Conservation (phyloP, 805 yeast genomes). For the Sporopachydermia lactativora region DNA sequence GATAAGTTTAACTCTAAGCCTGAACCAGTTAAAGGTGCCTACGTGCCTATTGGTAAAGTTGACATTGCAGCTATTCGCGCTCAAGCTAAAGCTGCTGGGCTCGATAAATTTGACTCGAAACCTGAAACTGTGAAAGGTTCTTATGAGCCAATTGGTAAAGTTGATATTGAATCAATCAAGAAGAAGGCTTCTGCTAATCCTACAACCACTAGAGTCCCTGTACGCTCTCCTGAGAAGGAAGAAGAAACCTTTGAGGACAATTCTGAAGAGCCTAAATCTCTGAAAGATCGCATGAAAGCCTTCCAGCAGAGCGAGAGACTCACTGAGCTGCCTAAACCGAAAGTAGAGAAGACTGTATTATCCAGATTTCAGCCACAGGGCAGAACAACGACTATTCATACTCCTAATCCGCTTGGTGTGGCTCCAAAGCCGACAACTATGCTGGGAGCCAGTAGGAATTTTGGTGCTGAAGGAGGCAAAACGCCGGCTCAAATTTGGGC, state of each 20-base stretch:
- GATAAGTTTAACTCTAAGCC: slow-evolving; percentile 31
- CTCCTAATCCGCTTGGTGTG: slow-evolving; percentile 21
- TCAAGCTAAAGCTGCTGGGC: slow-evolving; percentile 14
- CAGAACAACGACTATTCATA: slow-evolving; percentile 20
- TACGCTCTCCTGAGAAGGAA: slow-evolving; percentile 4
- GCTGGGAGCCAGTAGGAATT: slow-evolving; percentile 45
- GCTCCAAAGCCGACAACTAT: slow-evolving; percentile 27
- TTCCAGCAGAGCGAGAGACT: slow-evolving; percentile 35
- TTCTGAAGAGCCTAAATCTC: slow-evolving; percentile 13
- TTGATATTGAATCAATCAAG: slow-evolving; percentile 22
- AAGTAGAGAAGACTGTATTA: slow-evolving; percentile 33
- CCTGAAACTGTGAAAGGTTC: slow-evolving; percentile 5
- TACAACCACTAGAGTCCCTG: slow-evolving; percentile 12
- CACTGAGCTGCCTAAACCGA: slow-evolving; percentile 51
- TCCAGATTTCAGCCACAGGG: slow-evolving; percentile 23
- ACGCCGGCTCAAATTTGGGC: slow-evolving; percentile 97
- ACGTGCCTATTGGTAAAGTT: slow-evolving; percentile 51
- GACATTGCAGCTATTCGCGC: slow-evolving; percentile 32
- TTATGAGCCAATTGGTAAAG: slow-evolving; percentile 11
- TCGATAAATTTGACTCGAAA: slow-evolving; percentile 5
- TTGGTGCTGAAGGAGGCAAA: slow-evolving; percentile 60
- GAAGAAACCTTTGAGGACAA: slow-evolving; percentile 9
- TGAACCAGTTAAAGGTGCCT: slow-evolving; percentile 29
- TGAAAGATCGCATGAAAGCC: slow-evolving; percentile 19
- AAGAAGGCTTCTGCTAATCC: slow-evolving; percentile 19